Percentiles rank a stretch among this genome's conserved stretches.
These are phyloP conservation scores for Botrytis fragariae DNA, from an alignment of 2,329 filamentous ascomycete species.

Conservation along the genomic window DNA sequence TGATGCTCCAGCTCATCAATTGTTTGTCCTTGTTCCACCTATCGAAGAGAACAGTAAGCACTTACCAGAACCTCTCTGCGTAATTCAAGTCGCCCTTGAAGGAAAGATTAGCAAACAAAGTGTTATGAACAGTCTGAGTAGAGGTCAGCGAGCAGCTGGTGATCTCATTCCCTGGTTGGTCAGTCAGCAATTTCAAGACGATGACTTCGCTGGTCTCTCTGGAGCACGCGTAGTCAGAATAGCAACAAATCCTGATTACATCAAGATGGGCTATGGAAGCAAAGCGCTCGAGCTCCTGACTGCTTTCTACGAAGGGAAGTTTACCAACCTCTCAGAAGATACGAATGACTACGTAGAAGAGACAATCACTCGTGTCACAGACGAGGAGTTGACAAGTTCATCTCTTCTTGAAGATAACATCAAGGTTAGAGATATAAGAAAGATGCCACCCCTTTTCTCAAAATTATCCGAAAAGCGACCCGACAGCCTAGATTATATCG, in stretches of 20 bases:
- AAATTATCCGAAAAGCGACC: slow-evolving; percentile 82
- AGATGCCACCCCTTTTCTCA: slow-evolving; percentile 91
- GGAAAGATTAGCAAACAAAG: slow-evolving; percentile 92
- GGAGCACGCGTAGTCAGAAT: slow-evolving; percentile 91
- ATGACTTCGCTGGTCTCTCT: slow-evolving; percentile 90
- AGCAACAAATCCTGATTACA: slow-evolving; percentile 92
- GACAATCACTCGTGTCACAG: slow-evolving; percentile 74
- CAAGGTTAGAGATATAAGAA: slow-evolving; percentile 81
- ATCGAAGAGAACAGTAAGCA: slow-evolving; percentile 72
- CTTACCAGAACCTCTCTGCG: slow-evolving; percentile 88
- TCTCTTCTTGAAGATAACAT: slow-evolving; percentile 83
- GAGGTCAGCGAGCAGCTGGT: slow-evolving; percentile 84
- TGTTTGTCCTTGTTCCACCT: slow-evolving; percentile 90
- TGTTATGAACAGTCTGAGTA: slow-evolving; percentile 82
- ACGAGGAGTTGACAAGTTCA: slow-evolving; percentile 73
- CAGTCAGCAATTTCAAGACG: slow-evolving; percentile 96
- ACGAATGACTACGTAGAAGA: slow-evolving; percentile 51
- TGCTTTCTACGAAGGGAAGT: slow-evolving; percentile 94
- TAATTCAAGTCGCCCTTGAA: slow-evolving; percentile 91
- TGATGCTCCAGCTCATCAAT: slow-evolving; percentile 92
- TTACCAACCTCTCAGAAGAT: slow-evolving; percentile 77
- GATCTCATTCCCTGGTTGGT: slow-evolving; percentile 98
- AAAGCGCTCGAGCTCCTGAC: slow-evolving; percentile 82
- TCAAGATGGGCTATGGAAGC: slow-evolving; percentile 88
- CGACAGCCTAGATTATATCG: slow-evolving; percentile 82